Percentiles rank a stretch among this genome's conserved stretches.
phyloP scores from a whole-genome alignment of 257 asterid genomes.

The Prunella vulgaris region DNA sequence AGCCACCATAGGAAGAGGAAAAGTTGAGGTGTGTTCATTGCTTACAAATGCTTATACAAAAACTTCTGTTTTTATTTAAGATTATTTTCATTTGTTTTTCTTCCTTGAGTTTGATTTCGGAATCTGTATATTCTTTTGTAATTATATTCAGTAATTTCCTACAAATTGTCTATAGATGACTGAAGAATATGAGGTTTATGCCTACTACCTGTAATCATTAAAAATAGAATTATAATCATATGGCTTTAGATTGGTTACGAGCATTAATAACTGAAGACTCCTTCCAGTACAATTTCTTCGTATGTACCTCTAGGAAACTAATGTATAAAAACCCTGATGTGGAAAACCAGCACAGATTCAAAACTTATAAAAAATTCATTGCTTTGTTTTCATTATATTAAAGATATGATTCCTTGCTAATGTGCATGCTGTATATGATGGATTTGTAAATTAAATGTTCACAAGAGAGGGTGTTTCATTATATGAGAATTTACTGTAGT shows the following conservation, averaged over 20 bases:
- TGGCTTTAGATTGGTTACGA: not conserved
- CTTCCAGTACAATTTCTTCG: not conserved
- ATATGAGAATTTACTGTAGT: not conserved
- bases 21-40: conserved; percentile 58
- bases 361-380: not conserved
- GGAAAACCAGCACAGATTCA: not conserved
- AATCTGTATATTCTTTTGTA: not conserved
- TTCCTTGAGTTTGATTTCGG: not conserved
- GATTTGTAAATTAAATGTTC: not conserved
- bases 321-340: not conserved
- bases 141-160: not conserved
- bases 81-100: not conserved
- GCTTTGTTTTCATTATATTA: not conserved
- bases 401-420: not conserved
- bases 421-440: not conserved
- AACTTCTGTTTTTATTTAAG: not conserved
- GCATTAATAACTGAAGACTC: not conserved
- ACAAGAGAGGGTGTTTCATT: not conserved
- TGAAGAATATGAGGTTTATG: not conserved
- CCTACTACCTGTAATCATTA: not conserved
- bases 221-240: not conserved
- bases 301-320: not conserved
- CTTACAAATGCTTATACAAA: not conserved
- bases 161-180: conserved; percentile 7
- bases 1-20: conserved; percentile 57